A percentile compares a stretch with the other conserved stretches of the same genome.
Evolutionary conservation across 371 early-diverging fungal species (phyloP).

Genomic region (Mortierella sp.): DNA sequence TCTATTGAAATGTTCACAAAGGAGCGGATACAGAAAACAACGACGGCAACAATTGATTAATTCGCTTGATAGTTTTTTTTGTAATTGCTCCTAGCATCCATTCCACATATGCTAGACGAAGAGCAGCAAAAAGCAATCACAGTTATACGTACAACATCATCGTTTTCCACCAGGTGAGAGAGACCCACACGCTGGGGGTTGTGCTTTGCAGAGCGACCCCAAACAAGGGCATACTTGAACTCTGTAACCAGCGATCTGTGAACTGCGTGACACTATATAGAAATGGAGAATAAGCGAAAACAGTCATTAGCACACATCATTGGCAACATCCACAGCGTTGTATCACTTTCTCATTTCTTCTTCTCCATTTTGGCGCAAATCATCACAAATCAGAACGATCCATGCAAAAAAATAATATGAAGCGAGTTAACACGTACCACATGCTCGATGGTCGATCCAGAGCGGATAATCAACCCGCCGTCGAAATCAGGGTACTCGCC

Average conservation of each 20-base stretch:
- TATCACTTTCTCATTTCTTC: background rate
- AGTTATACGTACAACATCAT: slow-evolving; percentile 93
- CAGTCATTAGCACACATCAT: background rate
- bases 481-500: slow-evolving; percentile 98
- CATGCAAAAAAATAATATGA: background rate
- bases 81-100: background rate
- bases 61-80: background rate
- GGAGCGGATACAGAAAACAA: background rate
- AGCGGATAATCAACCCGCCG: slow-evolving; percentile 94
- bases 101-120: background rate
- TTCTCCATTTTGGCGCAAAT: background rate
- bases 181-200: slow-evolving; percentile 97
- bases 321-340: background rate
- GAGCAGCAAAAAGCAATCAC: background rate
- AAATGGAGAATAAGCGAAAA: background rate
- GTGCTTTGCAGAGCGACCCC: slow-evolving; percentile 97
- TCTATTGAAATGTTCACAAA: background rate
- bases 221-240: slow-evolving; percentile 97
- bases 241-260: slow-evolving; percentile 94
- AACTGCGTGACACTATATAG: slow-evolving; percentile 86
- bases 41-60: background rate
- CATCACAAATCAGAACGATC: background rate
- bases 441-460: slow-evolving; percentile 94
- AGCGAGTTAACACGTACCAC: slow-evolving; percentile 64
- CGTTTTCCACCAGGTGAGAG: slow-evolving; percentile 94